These are phyloP conservation scores for Fraxinus platypoda DNA, from an alignment of 305 asterid genomes.

Conservation along the genomic window DNA sequence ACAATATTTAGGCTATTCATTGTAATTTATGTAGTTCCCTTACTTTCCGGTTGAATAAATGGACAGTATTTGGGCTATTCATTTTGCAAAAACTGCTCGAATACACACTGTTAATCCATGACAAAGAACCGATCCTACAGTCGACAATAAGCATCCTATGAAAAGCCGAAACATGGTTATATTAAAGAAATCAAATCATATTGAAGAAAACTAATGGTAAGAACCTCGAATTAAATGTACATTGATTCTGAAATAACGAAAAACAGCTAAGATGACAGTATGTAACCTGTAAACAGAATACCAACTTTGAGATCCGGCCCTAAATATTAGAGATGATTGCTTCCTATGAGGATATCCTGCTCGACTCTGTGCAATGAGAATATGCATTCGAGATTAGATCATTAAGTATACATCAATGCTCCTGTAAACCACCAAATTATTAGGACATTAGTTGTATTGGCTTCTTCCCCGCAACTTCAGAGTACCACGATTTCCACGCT, in stretches of 20 bases:
- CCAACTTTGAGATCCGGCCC: constrained; percentile 5
- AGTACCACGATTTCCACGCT: constrained; percentile 92
- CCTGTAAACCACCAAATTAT: constrained; percentile 17
- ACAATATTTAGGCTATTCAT: not conserved
- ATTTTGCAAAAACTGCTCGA: not conserved
- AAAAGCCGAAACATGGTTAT: not conserved
- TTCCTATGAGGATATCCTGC: constrained; percentile 8
- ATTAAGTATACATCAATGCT: constrained; percentile 24
- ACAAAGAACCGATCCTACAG: not conserved
- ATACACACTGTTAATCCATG: not conserved
- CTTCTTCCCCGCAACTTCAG: constrained; percentile 80
- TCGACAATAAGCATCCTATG: not conserved
- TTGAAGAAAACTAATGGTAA: not conserved
- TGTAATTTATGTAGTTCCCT: not conserved
- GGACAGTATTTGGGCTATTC: not conserved
- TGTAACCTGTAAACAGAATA: constrained; percentile 19
- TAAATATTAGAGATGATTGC: constrained; percentile 17
- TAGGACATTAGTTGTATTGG: constrained; percentile 51
- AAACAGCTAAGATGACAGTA: constrained; percentile 22
- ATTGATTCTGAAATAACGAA: constrained; percentile 1
- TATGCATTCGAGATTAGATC: constrained; percentile 36
- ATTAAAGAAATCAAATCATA: not conserved
- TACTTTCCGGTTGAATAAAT: not conserved
- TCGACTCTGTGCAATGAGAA: constrained; percentile 34
- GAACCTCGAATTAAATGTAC: constrained; percentile 23